Base-by-base conservation (phyloP, 495 filamentous ascomycete species). In the Parathielavia appendiculata region DNA sequence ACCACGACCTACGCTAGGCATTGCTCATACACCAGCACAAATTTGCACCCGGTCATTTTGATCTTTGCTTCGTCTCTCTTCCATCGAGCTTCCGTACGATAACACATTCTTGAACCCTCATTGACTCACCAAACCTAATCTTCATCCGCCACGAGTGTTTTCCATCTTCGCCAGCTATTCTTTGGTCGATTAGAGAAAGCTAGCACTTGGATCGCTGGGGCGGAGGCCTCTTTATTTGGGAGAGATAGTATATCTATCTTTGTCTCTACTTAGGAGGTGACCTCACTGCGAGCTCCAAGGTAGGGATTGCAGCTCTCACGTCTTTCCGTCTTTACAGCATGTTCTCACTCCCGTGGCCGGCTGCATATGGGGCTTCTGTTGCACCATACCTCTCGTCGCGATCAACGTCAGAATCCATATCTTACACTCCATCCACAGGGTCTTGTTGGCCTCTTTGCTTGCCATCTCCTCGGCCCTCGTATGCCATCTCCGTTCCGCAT, bases 51-150 rank as follows among this genome's bases (percentile, higher is more conserved):
- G 23, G 11, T 23, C 20, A 23, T 22, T n/a, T 50, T 35, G 10
- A 10, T 13, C 14, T 32, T 30, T 43, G 26, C 9, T 43, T 19
- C 16, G 22, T 8, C 19, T 32, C 32, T 6, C 53, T 34, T 20
- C 32, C n/a, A 10, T 38, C 48, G 48, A 23, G 26, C n/a, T 50
- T 38, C 9, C 7, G 4, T 30, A 30, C 16, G 40, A 47, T 60
- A 51, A 54, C 59, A 47, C 59, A 20, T 49, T n/a, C 9, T 36
- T 49, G 2, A 38, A 38, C 17, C 30, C 48, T 10, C 14, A 19
- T 51, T 30, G 26, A 30, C 26, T 30, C 26, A 30, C 26, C 26
- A 3, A 40, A 57, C 54, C 59, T 54, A 61, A 61, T 57, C 54
- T 34, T 53, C 43, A 35, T 40, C 54, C 30, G 59, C 57, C 54